Conservation (phyloP, 257 asterid species). For the Solanum corneliomulleri region DNA sequence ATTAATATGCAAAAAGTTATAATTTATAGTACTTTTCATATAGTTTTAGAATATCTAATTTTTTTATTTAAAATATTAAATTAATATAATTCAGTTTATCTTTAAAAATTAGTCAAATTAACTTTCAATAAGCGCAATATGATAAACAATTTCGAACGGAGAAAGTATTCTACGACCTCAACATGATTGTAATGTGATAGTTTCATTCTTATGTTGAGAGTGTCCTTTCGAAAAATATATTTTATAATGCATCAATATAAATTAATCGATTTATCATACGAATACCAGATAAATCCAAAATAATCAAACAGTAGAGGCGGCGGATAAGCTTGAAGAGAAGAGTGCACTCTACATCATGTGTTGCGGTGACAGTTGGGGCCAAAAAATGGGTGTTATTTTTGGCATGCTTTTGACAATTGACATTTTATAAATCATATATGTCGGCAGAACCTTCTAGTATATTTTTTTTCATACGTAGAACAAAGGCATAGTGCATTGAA, state of each 20-base stretch:
- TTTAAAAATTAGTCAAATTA: no score
- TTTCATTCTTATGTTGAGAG: not conserved
- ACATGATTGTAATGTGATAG: not conserved
- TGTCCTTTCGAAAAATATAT: fast-evolving
- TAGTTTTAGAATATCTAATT: no score
- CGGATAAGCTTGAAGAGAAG: not conserved
- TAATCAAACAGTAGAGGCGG: no score
- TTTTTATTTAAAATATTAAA: no score
- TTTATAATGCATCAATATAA: not conserved
- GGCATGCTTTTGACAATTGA: not conserved
- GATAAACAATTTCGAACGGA: no score
- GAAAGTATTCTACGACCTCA: not conserved
- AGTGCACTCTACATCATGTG: not conserved
- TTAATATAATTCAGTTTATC: fast-evolving
- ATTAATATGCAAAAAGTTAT: no score
- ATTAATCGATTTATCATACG: not conserved
- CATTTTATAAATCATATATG: not conserved
- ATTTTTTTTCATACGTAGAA: not conserved
- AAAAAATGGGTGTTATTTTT: not conserved
- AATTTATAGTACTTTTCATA: no score
- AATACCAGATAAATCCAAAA: not conserved
- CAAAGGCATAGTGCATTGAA: not conserved
- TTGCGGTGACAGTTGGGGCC: not conserved
- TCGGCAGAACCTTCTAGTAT: not conserved
- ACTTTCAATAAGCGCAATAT: fast-evolving